Evolutionary conservation across 257 asterid genomes (phyloP).

Genomic region (Solanum clarkiae): DNA sequence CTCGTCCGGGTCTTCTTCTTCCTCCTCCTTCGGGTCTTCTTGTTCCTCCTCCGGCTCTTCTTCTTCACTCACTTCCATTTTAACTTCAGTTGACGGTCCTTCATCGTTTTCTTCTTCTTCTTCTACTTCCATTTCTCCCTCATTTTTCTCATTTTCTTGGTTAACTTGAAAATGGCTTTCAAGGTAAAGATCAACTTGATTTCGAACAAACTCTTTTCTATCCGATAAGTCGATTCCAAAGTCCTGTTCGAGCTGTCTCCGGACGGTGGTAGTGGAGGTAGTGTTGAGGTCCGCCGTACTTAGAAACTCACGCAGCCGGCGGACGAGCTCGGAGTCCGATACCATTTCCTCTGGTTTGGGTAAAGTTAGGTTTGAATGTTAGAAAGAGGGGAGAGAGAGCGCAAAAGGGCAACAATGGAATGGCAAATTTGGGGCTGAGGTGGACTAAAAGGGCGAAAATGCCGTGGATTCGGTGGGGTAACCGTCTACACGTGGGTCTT

Average conservation of each 20-base stretch:
- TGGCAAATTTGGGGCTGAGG: neutral
- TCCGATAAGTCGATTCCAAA: constrained; percentile 78
- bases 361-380: neutral
- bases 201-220: constrained; percentile 55
- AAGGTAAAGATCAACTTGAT: constrained; percentile 64
- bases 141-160: constrained; percentile 18
- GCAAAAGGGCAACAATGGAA: neutral
- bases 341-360: constrained; percentile 43
- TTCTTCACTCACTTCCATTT: constrained; percentile 2
- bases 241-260: constrained; percentile 75
- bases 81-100: neutral
- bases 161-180: constrained; percentile 27
- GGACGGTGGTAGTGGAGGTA: constrained; percentile 54
- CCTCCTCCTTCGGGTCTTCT: constrained; percentile 20
- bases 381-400: neutral
- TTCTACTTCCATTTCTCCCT: neutral
- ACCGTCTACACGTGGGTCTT: neutral
- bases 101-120: constrained; percentile 2
- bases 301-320: constrained; percentile 56
- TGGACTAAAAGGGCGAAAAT: constrained; percentile 14
- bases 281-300: constrained; percentile 72
- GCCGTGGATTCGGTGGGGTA: neutral
- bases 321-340: constrained; percentile 62
- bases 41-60: constrained; percentile 3
- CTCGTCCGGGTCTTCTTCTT: constrained; percentile 9